Percentiles rank a stretch among this genome's conserved stretches.
phyloP scores from a whole-genome alignment of 2,329 filamentous ascomycete species.

The Mycogone perniciosa region DNA sequence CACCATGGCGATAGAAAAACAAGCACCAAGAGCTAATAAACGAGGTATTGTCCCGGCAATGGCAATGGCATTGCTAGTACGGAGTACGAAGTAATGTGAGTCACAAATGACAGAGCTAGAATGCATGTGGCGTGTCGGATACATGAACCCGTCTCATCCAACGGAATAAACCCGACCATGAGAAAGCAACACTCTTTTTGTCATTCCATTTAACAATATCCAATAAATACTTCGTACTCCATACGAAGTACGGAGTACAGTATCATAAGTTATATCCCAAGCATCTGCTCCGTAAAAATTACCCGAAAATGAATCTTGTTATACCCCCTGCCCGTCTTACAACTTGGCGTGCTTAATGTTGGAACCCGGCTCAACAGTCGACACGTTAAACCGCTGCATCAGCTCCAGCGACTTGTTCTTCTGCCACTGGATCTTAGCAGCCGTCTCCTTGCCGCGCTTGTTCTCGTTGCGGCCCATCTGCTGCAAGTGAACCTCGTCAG shows the following conservation, averaged over 20 bases:
- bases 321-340: slow-evolving; percentile 21
- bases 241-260: too few relatives aligned
- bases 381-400: slow-evolving; percentile 51
- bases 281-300: background rate
- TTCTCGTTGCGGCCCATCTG: slow-evolving; percentile 80
- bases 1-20: background rate
- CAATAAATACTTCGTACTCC: background rate
- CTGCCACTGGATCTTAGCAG: slow-evolving; percentile 58
- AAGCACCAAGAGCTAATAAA: background rate
- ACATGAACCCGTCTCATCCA: too few relatives aligned
- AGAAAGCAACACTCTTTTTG: too few relatives aligned
- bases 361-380: slow-evolving; percentile 43
- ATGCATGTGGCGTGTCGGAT: too few relatives aligned
- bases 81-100: background rate
- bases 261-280: background rate
- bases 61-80: background rate
- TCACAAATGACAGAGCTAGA: background rate
- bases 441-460: slow-evolving; percentile 55
- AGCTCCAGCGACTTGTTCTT: slow-evolving; percentile 58
- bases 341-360: slow-evolving; percentile 45
- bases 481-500: slow-evolving; percentile 88
- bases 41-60: background rate
- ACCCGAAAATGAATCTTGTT: background rate
- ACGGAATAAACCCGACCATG: too few relatives aligned
- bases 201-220: background rate